Percentiles rank a stretch among this genome's conserved stretches.
Conservation (phyloP, 208 protist genomes). For the Herpetomonas tarakana region DNA sequence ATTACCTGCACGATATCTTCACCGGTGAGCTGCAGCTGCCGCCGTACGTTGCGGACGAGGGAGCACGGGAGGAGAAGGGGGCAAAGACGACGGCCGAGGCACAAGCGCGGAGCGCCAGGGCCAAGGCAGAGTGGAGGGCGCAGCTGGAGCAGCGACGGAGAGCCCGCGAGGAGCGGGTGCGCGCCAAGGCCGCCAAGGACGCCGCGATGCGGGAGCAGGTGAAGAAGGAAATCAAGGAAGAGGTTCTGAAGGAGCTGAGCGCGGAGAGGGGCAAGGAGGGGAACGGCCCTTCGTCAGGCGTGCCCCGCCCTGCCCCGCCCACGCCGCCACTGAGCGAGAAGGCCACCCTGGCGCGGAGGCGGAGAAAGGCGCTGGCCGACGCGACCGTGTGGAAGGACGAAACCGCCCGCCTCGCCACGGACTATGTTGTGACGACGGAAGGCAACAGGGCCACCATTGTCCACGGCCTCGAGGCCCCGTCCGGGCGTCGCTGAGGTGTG, state of each 20-base stretch:
- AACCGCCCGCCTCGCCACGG: background rate
- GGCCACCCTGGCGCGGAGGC: background rate
- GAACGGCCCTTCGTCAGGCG: background rate
- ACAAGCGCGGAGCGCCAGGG: conserved; percentile 1
- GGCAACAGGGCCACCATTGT: background rate
- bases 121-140: conserved; percentile 17
- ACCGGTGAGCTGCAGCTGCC: conserved; percentile 22
- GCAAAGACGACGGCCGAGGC: background rate
- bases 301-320: no score
- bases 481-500: no score
- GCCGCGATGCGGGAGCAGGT: conserved; percentile 17
- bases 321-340: no score
- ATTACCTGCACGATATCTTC: conserved; percentile 27
- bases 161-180: conserved; percentile 21
- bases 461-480: background rate
- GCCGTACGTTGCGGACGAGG: conserved; percentile 6
- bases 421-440: conserved; percentile 1
- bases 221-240: conserved; percentile 16
- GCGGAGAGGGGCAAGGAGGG: conserved; percentile 1
- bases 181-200: conserved; percentile 26
- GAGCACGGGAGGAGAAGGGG: background rate
- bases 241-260: conserved; percentile 18
- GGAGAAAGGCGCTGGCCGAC: conserved; percentile 16
- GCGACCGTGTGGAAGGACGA: conserved; percentile 1
- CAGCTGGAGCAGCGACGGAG: conserved; percentile 19